A percentile compares a stretch with the other conserved stretches of the same genome.
Conservation (phyloP, 495 filamentous ascomycete genomes). For the Durotheca rogersii region DNA sequence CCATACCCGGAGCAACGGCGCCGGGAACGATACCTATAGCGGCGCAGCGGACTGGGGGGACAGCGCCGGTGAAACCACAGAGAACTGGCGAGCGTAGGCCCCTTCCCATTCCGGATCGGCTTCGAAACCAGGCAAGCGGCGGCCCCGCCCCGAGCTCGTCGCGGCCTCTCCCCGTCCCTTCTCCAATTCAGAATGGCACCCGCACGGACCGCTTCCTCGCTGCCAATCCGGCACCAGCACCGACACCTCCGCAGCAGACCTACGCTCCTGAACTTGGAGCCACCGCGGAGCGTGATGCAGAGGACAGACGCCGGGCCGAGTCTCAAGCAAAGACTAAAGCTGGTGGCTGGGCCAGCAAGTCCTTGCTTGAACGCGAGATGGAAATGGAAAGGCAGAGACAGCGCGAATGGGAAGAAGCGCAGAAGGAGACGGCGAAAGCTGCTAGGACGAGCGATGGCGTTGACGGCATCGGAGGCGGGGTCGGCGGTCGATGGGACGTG, state of each 20-base stretch:
- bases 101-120: constrained; percentile 32
- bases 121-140: constrained; percentile 31
- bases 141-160: constrained; percentile 25
- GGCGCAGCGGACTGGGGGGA: constrained; percentile 41
- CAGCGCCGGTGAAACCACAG: constrained; percentile 36
- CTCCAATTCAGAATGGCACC: constrained; percentile 34
- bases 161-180: constrained; percentile 36
- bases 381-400: constrained; percentile 91
- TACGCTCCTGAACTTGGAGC: constrained; percentile 61
- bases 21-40: constrained; percentile 34
- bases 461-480: constrained; percentile 55
- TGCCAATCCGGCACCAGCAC: constrained; percentile 42
- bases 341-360: constrained; percentile 75
- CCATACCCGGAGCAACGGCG: constrained; percentile 19
- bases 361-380: constrained; percentile 91
- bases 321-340: constrained; percentile 70
- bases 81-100: constrained; percentile 41
- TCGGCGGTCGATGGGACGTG: constrained; percentile 76
- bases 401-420: constrained; percentile 91
- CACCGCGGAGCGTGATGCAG: constrained; percentile 65
- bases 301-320: constrained; percentile 64
- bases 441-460: constrained; percentile 50
- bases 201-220: constrained; percentile 49
- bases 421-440: constrained; percentile 66
- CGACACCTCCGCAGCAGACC: constrained; percentile 37